Evolutionary conservation across 163 green algal species (phyloP).

Genomic region (Botryococcus braunii): DNA sequence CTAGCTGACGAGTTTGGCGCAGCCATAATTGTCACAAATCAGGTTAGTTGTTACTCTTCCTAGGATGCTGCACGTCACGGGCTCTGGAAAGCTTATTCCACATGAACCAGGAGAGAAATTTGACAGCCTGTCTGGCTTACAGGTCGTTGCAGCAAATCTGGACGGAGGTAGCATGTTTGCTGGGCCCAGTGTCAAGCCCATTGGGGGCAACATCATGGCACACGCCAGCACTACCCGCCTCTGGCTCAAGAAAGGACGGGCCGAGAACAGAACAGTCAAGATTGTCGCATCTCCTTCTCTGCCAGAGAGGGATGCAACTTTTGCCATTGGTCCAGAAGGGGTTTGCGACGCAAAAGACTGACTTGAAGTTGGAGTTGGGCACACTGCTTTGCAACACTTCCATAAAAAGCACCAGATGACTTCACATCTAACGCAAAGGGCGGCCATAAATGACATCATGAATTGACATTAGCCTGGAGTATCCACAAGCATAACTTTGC

Average conservation of each 20-base stretch:
- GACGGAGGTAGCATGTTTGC: constrained; percentile 85
- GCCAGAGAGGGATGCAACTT: constrained; percentile 87
- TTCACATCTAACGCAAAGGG: too few relatives aligned
- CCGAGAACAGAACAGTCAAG: constrained; percentile 84
- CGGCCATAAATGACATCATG: too few relatives aligned
- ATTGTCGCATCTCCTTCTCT: constrained; percentile 86
- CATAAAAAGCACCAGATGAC: too few relatives aligned
- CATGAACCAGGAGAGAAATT: neutral
- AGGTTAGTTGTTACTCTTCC: constrained; percentile 59
- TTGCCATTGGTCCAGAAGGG: constrained; percentile 73
- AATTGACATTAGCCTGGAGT: too few relatives aligned
- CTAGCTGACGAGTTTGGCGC: constrained; percentile 94
- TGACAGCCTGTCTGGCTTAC: too few relatives aligned
- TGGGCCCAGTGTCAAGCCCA: constrained; percentile 87
- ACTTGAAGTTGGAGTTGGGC: neutral
- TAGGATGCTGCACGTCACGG: too few relatives aligned
- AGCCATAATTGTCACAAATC: constrained; percentile 95
- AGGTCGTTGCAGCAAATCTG: constrained; percentile 91
- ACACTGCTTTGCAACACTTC: neutral
- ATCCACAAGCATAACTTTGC: too few relatives aligned
- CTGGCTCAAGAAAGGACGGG: constrained; percentile 80
- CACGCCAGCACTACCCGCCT: constrained; percentile 95
- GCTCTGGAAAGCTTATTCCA: too few relatives aligned
- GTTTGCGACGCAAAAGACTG: constrained; percentile 65
- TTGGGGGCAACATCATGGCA: constrained; percentile 99